Percentiles rank a stretch among this genome's conserved stretches.
These are phyloP conservation scores for Auricularia sp. DNA, from an alignment of 768 basidiomycete genomes.

Conservation along the genomic window DNA sequence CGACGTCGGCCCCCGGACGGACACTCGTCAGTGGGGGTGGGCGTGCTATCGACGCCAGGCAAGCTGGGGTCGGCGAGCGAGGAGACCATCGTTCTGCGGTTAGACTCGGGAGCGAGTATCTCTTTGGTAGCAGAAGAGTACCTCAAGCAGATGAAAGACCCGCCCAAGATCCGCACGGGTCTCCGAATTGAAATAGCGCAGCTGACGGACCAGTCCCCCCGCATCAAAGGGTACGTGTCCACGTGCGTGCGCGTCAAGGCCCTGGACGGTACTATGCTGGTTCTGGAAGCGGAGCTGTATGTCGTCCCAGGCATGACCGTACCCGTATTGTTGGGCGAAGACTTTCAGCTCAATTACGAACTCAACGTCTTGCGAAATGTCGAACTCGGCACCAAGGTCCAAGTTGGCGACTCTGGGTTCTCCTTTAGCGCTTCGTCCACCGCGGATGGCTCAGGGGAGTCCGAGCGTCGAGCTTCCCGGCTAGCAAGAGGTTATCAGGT, in stretches of 20 bases:
- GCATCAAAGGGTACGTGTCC: conserved; percentile 14
- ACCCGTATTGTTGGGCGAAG: conserved; percentile 25
- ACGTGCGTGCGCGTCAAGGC: conserved; percentile 8
- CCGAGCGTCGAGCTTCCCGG: conserved; percentile 3
- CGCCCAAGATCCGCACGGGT: neutral
- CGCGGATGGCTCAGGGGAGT: neutral
- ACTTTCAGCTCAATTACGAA: conserved; percentile 18
- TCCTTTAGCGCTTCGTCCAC: conserved; percentile 9
- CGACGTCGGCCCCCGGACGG: neutral
- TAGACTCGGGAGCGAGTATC: neutral
- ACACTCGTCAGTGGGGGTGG: neutral
- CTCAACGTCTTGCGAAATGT: conserved; percentile 10
- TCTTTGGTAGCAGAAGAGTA: neutral
- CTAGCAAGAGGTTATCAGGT: neutral
- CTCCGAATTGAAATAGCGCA: neutral
- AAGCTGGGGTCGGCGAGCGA: neutral
- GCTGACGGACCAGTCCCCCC: neutral
- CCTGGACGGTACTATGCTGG: neutral
- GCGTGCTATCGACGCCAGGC: neutral
- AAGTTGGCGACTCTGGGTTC: conserved; percentile 12
- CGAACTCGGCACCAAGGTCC: conserved; percentile 7
- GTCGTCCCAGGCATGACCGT: conserved; percentile 21
- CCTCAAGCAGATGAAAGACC: neutral
- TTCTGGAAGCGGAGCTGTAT: neutral
- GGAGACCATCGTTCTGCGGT: neutral